Evolutionary conservation across 768 basidiomycete genomes (phyloP), one percentile per base, ranked within the genome.

Genomic region (Hericium alpestre): DNA sequence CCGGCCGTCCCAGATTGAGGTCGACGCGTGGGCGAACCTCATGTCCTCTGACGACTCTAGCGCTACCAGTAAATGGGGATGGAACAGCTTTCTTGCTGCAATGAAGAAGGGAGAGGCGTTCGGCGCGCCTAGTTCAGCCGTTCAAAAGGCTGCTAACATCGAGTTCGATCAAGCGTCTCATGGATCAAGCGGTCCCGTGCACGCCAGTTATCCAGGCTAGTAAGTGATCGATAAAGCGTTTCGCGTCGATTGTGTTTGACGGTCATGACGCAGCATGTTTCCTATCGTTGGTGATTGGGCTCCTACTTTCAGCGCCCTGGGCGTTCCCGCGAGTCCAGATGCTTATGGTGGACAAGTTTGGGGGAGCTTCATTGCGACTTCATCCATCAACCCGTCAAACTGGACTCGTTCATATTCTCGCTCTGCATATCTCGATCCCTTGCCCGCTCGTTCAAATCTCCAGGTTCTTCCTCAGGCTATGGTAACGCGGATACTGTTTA

Each of bases 321-420:
- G 80, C 16, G 70, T 83, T 47, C 66, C 71, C 1, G 56, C 69
- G 1, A 67, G 67, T 40, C 43, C 70, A 0, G 75, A 78, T 57
- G 71, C 79, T 0, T 74, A 78, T 64, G 73, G 74, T 47, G 81
- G 81, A 25, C 63, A 72, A 22, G 74, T 74, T 58, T 73, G 75
- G 65, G 79, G 82, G 57, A 70, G 73, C 5, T 79, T 79, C 64
- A 73, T 86, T 64, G 74, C 82, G 0, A 76, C 82, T 3, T 77
- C 77, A 5, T 73, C 76, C 7, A 81, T 88, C 65, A 86, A 86
- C 69, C 79, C 80, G 1, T 56, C 72, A 25, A 85, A 84, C 69
- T 79, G 77, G 72, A 83, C 82, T 12, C 77, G 84, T 49, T 82
- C 79, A 1, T 85, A 85, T 69, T 74, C 83, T n/a, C 75, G 79